Evolutionary conservation across 1,284 basidiomycete species (phyloP).

Genomic region (Singerocomus inundabilis): DNA sequence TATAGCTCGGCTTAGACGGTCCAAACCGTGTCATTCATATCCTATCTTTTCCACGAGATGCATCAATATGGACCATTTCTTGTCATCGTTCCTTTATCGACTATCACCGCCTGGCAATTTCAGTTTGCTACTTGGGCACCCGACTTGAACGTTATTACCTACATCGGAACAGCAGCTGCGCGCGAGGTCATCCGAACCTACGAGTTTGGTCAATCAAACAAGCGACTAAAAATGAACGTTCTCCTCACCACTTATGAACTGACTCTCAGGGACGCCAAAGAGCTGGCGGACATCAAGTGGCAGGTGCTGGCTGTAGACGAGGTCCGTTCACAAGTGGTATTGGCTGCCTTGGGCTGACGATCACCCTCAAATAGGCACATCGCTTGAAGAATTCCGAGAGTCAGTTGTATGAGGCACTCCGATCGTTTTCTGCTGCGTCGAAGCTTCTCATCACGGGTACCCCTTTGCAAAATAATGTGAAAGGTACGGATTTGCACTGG

Average conservation of each 20-base stretch:
- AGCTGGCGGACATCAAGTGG: slow-evolving; percentile 95
- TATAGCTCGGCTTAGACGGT: slow-evolving; percentile 62
- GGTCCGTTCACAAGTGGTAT: slow-evolving; percentile 42
- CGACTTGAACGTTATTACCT: slow-evolving; percentile 95
- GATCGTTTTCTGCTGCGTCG: slow-evolving; percentile 85
- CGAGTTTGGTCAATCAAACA: slow-evolving; percentile 86
- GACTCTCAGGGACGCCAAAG: slow-evolving; percentile 87
- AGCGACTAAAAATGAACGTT: slow-evolving; percentile 96
- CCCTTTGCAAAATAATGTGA: slow-evolving; percentile 98
- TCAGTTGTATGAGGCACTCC: slow-evolving; percentile 93
- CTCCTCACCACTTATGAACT: slow-evolving; percentile 98
- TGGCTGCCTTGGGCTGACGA: slow-evolving; percentile 9
- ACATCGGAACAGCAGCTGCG: slow-evolving; percentile 88
- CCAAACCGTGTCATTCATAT: slow-evolving; percentile 94
- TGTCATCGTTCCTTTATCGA: slow-evolving; percentile 97
- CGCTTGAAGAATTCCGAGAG: slow-evolving; percentile 98
- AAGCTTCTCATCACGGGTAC: slow-evolving; percentile 98
- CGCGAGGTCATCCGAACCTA: slow-evolving; percentile 91
- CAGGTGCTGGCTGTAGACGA: slow-evolving; percentile 96
- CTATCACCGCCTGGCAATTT: slow-evolving; percentile 96
- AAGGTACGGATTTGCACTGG: slow-evolving; percentile 56
- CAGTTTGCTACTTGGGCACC: slow-evolving; percentile 97
- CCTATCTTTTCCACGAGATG: slow-evolving; percentile 92
- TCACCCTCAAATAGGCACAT: slow-evolving; percentile 66
- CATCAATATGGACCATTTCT: slow-evolving; percentile 97